These are phyloP conservation scores for Hyphodiscus sp. DNA, from an alignment of 2,329 filamentous ascomycete species.

Conservation along the genomic window DNA sequence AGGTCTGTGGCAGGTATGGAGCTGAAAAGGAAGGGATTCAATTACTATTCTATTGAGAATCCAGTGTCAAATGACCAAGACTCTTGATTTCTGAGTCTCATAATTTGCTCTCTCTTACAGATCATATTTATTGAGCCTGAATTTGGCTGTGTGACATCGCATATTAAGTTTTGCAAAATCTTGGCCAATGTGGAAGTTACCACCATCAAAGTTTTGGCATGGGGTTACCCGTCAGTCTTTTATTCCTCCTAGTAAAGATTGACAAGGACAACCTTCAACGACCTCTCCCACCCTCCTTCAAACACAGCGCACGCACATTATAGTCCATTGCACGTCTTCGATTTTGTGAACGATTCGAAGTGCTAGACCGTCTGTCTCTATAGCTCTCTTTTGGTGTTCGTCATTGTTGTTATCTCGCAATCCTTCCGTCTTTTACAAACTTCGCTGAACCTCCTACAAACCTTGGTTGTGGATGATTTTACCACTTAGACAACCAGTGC, in stretches of 20 bases:
- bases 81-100: background rate
- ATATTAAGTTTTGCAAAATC: background rate
- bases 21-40: conserved; percentile 49
- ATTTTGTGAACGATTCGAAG: background rate
- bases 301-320: background rate
- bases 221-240: background rate
- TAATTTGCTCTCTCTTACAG: background rate
- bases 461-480: background rate
- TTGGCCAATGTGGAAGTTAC: background rate
- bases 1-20: conserved; percentile 65
- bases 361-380: background rate
- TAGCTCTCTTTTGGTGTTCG: background rate
- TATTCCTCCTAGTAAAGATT: background rate
- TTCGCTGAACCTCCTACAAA: background rate
- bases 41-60: conserved; percentile 55
- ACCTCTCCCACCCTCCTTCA: background rate
- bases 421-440: background rate
- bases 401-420: background rate
- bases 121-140: too few species aligned
- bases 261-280: too few species aligned
- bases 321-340: background rate
- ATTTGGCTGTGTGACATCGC: background rate
- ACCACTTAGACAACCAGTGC: background rate
- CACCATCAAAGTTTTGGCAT: background rate
- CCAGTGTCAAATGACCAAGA: background rate